A percentile compares a stretch with the other conserved stretches of the same genome.
These are phyloP conservation scores for Nakataea oryzae DNA, from an alignment of 2,329 filamentous ascomycete species.

Conservation along the genomic window DNA sequence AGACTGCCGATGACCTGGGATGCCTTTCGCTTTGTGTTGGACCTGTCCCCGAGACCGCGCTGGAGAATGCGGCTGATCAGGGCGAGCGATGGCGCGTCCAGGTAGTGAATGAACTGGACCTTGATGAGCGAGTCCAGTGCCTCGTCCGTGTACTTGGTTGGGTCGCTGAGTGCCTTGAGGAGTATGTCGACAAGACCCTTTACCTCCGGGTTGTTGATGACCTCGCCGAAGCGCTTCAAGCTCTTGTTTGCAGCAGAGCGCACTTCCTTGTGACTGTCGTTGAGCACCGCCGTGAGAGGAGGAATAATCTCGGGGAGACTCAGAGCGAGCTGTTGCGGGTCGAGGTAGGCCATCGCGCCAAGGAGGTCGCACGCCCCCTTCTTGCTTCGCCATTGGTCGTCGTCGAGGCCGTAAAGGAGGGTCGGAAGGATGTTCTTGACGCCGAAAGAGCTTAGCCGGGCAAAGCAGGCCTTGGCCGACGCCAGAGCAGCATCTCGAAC, in stretches of 20 bases:
- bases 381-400: constrained; percentile 96
- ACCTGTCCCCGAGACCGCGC: constrained; percentile 81
- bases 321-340: constrained; percentile 84
- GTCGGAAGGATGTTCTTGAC: constrained; percentile 92
- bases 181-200: constrained; percentile 85
- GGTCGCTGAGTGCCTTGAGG: constrained; percentile 92
- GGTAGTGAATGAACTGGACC: constrained; percentile 95
- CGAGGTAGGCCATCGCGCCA: constrained; percentile 96
- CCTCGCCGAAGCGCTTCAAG: constrained; percentile 94
- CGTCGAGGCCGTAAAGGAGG: constrained; percentile 82
- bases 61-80: constrained; percentile 92
- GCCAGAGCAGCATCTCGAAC: constrained; percentile 90
- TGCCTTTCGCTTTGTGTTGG: constrained; percentile 90
- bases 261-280: constrained; percentile 97
- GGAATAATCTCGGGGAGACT: constrained; percentile 96
- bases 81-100: constrained; percentile 93
- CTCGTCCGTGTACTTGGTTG: constrained; percentile 93
- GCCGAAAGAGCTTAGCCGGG: constrained; percentile 85
- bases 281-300: constrained; percentile 83
- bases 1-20: constrained; percentile 96
- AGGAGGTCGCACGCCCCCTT: constrained; percentile 95
- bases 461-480: constrained; percentile 88
- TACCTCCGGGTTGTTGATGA: constrained; percentile 96
- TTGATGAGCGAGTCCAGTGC: constrained; percentile 91
- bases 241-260: constrained; percentile 85